Percentiles rank a stretch among this genome's conserved stretches.
phyloP scores from a whole-genome alignment of 2,329 filamentous ascomycete genomes.

The Fusarium sp. region DNA sequence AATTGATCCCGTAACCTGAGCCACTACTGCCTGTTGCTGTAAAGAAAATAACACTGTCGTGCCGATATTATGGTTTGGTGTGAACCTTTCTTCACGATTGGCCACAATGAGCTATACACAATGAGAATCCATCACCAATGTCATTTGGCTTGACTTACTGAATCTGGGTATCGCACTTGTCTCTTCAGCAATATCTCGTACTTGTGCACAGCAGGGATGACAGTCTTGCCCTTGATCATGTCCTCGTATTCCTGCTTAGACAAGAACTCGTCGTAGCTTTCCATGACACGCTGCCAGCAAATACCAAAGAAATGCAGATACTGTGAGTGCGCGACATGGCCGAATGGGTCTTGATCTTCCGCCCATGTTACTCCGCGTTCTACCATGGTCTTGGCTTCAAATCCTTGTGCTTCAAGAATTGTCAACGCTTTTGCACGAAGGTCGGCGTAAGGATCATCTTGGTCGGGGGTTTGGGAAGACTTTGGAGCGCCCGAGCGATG shows the following conservation, averaged over 20 bases:
- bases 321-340: neutral
- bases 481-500: neutral
- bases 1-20: neutral
- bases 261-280: neutral
- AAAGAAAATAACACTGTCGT: neutral
- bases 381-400: neutral
- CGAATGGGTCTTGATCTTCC: slow-evolving; percentile 1
- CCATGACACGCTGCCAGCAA: neutral
- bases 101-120: neutral
- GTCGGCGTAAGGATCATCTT: neutral
- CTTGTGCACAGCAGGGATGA: neutral
- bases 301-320: neutral
- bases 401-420: neutral
- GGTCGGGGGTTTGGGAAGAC: neutral
- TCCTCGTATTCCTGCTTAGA: neutral
- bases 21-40: neutral
- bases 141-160: neutral
- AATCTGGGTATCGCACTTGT: neutral
- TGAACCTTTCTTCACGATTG: neutral
- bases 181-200: neutral
- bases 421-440: neutral
- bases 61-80: neutral
- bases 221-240: neutral
- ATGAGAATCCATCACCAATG: neutral
- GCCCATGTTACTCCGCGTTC: neutral